A percentile compares a stretch with the other conserved stretches of the same genome.
Evolutionary conservation across 2,329 filamentous ascomycete species (phyloP).

Genomic region (Neobulgaria alba): DNA sequence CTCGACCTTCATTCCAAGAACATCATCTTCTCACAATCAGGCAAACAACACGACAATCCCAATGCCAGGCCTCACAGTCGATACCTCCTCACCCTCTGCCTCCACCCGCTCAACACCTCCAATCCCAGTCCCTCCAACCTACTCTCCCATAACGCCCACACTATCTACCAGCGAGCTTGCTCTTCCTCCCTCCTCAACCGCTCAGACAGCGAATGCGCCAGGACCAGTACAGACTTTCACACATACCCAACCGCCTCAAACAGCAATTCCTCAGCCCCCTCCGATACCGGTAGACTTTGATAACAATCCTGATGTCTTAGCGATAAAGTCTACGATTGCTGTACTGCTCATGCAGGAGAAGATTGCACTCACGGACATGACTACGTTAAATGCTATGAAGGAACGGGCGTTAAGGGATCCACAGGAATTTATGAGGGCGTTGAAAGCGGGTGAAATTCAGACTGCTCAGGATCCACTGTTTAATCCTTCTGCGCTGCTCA

Average conservation of each 20-base stretch:
- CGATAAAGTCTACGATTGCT: slow-evolving; percentile 75
- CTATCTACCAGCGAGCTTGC: slow-evolving; percentile 2
- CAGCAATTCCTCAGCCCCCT: slow-evolving; percentile 32
- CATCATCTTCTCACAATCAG: slow-evolving; percentile 4
- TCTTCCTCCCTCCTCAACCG: slow-evolving; percentile 7
- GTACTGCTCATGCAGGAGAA: slow-evolving; percentile 80
- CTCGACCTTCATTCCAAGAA: slow-evolving; percentile 1
- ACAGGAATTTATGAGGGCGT: slow-evolving; percentile 59
- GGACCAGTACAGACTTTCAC: slow-evolving; percentile 29
- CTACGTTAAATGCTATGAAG: slow-evolving; percentile 60
- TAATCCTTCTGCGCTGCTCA: slow-evolving; percentile 17
- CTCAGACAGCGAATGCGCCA: slow-evolving; percentile 4
- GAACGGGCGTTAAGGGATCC: slow-evolving; percentile 63
- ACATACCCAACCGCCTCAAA: slow-evolving; percentile 37
- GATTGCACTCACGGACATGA: slow-evolving; percentile 68
- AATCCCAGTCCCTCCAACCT: slow-evolving; percentile 22
- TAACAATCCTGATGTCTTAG: slow-evolving; percentile 76
- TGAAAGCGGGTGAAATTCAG: slow-evolving; percentile 53
- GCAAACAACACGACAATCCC: too few relatives aligned
- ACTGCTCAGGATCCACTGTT: slow-evolving; percentile 16
- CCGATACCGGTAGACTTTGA: slow-evolving; percentile 49
- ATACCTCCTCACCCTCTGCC: background rate
- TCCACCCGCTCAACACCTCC: slow-evolving; percentile 22
- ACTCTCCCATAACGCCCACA: slow-evolving; percentile 27
- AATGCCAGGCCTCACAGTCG: background rate